These are phyloP conservation scores for Ogataea paradorogensis DNA, from an alignment of 805 yeast genomes.

Conservation along the genomic window DNA sequence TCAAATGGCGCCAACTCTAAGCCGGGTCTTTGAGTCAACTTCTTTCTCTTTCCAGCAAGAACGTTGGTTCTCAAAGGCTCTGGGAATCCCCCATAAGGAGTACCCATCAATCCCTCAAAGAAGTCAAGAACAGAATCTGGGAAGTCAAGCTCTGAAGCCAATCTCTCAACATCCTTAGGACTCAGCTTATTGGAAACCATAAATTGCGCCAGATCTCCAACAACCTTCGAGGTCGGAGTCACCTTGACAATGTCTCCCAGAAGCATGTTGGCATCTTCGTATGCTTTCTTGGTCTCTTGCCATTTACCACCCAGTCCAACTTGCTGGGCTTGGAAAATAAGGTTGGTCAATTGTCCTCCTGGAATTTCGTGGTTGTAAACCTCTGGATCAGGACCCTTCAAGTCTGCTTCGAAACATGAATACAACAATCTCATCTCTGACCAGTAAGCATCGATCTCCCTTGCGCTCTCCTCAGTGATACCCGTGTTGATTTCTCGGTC, in stretches of 20 bases:
- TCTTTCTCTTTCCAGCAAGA: slow-evolving; percentile 87
- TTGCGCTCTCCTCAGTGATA: slow-evolving; percentile 60
- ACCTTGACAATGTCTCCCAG: slow-evolving; percentile 98
- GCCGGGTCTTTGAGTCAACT: slow-evolving; percentile 89
- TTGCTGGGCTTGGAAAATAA: slow-evolving; percentile 98
- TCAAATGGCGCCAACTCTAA: slow-evolving; percentile 83
- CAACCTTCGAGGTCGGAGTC: slow-evolving; percentile 99
- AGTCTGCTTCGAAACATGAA: slow-evolving; percentile 96
- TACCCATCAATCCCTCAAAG: slow-evolving; percentile 99
- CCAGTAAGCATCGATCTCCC: slow-evolving; percentile 94
- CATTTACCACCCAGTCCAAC: slow-evolving; percentile 96
- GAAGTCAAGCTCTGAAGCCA: slow-evolving; percentile 92
- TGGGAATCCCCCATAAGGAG: slow-evolving; percentile 99
- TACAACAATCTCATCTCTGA: slow-evolving; percentile 96
- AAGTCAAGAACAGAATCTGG: slow-evolving; percentile 98
- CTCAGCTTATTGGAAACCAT: slow-evolving; percentile 95
- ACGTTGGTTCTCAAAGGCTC: slow-evolving; percentile 95
- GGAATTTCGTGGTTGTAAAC: slow-evolving; percentile 98
- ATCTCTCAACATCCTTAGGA: slow-evolving; percentile 78
- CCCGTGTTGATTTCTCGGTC: slow-evolving; percentile 84
- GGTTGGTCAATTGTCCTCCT: slow-evolving; percentile 98
- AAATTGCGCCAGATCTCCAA: slow-evolving; percentile 99
- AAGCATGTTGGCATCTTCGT: slow-evolving; percentile 83
- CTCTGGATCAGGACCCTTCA: slow-evolving; percentile 99
- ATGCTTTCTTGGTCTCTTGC: slow-evolving; percentile 93